phyloP scores from a whole-genome alignment of 345 rosid genomes.

The Pelargonium nanum region DNA sequence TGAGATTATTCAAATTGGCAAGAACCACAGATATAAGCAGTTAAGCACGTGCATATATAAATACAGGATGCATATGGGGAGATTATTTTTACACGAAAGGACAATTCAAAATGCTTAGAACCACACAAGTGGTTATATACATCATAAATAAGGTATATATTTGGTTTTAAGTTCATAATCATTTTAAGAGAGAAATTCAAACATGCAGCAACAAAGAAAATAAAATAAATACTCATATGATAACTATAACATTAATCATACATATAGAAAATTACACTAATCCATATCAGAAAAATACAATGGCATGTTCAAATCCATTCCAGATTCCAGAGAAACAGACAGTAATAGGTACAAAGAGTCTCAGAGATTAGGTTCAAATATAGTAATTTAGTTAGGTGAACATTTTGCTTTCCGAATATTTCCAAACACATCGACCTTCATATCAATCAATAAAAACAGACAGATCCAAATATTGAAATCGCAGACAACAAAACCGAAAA shows the following conservation, averaged over 20 bases:
- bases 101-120: too few species aligned
- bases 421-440: constrained; percentile 2
- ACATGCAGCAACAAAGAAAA: too few species aligned
- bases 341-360: background rate
- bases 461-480: background rate
- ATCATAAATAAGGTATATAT: background rate
- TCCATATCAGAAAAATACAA: background rate
- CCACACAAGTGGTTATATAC: too few species aligned
- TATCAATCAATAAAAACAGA: background rate
- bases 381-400: background rate
- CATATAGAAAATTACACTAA: background rate
- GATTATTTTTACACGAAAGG: too few species aligned
- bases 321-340: background rate
- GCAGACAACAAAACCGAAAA: background rate
- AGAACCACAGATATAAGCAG: too few species aligned
- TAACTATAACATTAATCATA: too few species aligned
- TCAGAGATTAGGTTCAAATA: background rate
- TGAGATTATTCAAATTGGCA: background rate
- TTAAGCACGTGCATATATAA: background rate
- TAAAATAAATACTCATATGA: too few species aligned
- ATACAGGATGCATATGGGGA: too few species aligned
- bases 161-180: background rate
- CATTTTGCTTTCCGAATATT: background rate
- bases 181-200: too few species aligned
- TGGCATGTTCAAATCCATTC: background rate